phyloP scores from a whole-genome alignment of 2,329 filamentous ascomycete species.

The Zopfia rhizophila region DNA sequence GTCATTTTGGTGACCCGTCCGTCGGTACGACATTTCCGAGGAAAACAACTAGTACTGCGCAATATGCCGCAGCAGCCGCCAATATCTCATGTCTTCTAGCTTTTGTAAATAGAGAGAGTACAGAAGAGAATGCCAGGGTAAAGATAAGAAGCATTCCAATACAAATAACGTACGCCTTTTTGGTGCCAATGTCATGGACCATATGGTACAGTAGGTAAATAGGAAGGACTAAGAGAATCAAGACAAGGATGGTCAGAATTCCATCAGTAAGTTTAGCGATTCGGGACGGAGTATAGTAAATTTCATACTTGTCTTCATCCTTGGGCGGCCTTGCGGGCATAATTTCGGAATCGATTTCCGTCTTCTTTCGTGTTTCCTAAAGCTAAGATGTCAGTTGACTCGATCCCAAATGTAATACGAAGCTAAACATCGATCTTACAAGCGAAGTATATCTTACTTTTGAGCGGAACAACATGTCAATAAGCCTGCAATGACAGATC shows the following conservation, averaged over 20 bases:
- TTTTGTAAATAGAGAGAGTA: constrained; percentile 16
- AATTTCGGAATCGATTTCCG: constrained; percentile 2
- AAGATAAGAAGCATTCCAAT: constrained; percentile 29
- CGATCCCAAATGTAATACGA: no score
- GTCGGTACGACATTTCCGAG: constrained; percentile 4
- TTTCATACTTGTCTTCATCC: constrained; percentile 8
- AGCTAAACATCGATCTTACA: not conserved
- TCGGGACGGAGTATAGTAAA: constrained; percentile 33
- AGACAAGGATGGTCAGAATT: constrained; percentile 36
- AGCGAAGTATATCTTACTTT: not conserved
- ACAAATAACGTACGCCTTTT: constrained; percentile 27
- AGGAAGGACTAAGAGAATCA: constrained; percentile 36
- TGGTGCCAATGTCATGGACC: constrained; percentile 19
- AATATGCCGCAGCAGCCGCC: constrained; percentile 22
- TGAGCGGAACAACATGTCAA: constrained; percentile 16
- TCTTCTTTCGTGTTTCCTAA: constrained; percentile 13
- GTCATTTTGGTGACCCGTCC: no score
- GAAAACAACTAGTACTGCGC: constrained; percentile 11
- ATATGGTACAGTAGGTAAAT: constrained; percentile 39
- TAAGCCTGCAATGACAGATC: constrained; percentile 20
- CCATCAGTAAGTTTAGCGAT: constrained; percentile 31
- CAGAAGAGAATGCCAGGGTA: constrained; percentile 14
- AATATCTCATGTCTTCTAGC: constrained; percentile 25
- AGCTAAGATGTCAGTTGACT: no score
- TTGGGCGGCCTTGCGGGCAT: constrained; percentile 5